Percentiles rank a stretch among this genome's conserved stretches.
Evolutionary conservation across 225 moss, liverwort and hornwort species (phyloP).

Genomic region (Bryoerythrophyllum caledonicum): DNA sequence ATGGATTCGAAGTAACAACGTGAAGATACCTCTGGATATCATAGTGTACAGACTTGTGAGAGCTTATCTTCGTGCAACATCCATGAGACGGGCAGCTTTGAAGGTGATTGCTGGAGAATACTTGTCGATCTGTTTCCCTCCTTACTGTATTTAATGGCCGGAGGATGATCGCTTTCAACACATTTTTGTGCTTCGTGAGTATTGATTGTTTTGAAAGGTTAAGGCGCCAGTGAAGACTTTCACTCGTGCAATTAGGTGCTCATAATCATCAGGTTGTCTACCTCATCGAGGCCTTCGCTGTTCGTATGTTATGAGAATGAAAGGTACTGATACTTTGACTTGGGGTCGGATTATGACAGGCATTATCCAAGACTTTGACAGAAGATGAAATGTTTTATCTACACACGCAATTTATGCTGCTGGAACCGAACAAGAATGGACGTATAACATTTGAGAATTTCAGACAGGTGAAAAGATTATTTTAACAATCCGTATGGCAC

Average conservation of each 20-base stretch:
- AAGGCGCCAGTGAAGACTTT: background rate
- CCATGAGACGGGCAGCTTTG: conserved; percentile 93
- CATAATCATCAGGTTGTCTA: background rate
- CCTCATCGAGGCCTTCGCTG: background rate
- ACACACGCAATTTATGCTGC: conserved; percentile 82
- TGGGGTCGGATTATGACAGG: conserved; percentile 46
- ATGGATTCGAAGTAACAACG: conserved; percentile 84
- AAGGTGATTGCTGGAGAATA: conserved; percentile 55
- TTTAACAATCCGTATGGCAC: background rate
- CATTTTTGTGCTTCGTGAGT: conserved; percentile 5
- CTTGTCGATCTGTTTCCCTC: background rate
- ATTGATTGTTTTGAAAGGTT: conserved; percentile 4
- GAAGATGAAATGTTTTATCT: conserved; percentile 87
- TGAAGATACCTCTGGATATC: conserved; percentile 92
- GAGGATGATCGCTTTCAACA: background rate
- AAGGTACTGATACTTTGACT: conserved; percentile 14
- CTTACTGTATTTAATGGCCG: background rate
- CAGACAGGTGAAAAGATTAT: conserved; percentile 56
- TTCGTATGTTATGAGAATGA: background rate
- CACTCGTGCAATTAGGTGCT: conserved; percentile 9
- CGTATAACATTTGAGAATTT: conserved; percentile 88
- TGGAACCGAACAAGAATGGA: conserved; percentile 79
- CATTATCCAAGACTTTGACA: conserved; percentile 80
- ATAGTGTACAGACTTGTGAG: conserved; percentile 99
- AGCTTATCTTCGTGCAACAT: conserved; percentile 90